Evolutionary conservation across 345 rosid species (phyloP).

Genomic region (Acer negundo): DNA sequence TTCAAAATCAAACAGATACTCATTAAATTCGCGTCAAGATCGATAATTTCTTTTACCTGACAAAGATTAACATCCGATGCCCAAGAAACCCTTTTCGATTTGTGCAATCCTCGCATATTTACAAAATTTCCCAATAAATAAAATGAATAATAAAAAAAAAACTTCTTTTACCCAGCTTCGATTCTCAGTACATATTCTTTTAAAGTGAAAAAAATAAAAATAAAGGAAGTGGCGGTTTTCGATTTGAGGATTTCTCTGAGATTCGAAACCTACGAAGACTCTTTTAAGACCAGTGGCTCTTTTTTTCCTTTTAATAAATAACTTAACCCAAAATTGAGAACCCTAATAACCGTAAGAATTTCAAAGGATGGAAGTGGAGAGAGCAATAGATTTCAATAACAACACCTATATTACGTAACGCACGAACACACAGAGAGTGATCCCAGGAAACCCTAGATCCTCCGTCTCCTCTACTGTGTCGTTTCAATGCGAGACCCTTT

Average conservation of each 20-base stretch:
- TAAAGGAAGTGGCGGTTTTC: slow-evolving; percentile 1
- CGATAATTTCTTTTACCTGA: slow-evolving; percentile 65
- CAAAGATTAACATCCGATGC: slow-evolving; percentile 93
- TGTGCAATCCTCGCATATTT: slow-evolving; percentile 76
- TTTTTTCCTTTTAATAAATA: background rate
- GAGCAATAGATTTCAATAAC: slow-evolving; percentile 5
- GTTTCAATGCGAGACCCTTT: slow-evolving; percentile 22
- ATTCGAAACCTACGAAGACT: slow-evolving; percentile 30
- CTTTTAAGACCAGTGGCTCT: background rate
- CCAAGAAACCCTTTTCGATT: slow-evolving; percentile 91
- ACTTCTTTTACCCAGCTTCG: slow-evolving; percentile 29
- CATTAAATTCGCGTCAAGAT: slow-evolving; percentile 10
- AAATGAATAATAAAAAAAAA: slow-evolving; percentile 1
- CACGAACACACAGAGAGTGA: slow-evolving; percentile 37
- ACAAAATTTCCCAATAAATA: slow-evolving; percentile 26
- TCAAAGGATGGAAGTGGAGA: slow-evolving; percentile 5
- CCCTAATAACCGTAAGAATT: slow-evolving; percentile 27
- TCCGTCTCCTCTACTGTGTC: slow-evolving; percentile 31
- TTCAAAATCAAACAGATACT: slow-evolving; percentile 3
- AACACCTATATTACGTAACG: background rate
- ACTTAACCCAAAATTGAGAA: slow-evolving; percentile 20
- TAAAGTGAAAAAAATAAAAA: background rate
- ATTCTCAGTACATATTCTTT: slow-evolving; percentile 25
- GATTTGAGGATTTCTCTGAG: slow-evolving; percentile 1
- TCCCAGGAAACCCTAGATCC: slow-evolving; percentile 69